These are phyloP conservation scores for Saccharomyces pastorianus DNA, from an alignment of 1,139 yeast species.

Conservation along the genomic window DNA sequence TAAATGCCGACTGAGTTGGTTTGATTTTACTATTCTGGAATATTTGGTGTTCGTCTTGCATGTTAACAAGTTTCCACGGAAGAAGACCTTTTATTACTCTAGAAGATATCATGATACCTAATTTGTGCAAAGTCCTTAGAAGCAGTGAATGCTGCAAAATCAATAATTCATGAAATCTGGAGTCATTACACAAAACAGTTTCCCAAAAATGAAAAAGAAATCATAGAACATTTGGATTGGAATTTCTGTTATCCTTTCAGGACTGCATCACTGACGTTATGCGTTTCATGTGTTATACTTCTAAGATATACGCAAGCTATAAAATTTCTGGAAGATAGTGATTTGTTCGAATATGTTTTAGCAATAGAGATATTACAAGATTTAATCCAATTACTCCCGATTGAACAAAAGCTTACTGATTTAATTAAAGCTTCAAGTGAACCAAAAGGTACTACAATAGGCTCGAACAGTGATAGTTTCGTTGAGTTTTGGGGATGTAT, in stretches of 20 bases:
- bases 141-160: conserved; percentile 5
- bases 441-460: too few relatives aligned
- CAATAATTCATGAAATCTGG: conserved; percentile 6
- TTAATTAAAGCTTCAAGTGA: not conserved
- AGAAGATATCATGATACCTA: not conserved
- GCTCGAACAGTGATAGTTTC: not conserved
- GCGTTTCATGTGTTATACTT: conserved; percentile 4
- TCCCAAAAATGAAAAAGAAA: conserved; percentile 2
- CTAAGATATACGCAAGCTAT: conserved; percentile 1
- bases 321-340: not conserved
- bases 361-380: conserved; percentile 5
- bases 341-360: conserved; percentile 2
- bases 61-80: conserved; percentile 5
- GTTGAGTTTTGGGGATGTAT: not conserved
- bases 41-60: conserved; percentile 6
- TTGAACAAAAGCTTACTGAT: conserved; percentile 2
- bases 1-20: not conserved
- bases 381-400: conserved; percentile 5
- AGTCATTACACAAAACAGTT: conserved; percentile 4
- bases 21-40: conserved; percentile 6
- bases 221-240: conserved; percentile 5
- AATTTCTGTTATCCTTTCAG: conserved; percentile 6
- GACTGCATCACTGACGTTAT: conserved; percentile 6
- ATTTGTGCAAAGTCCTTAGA: not conserved
- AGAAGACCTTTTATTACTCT: conserved; percentile 2